Conservation (phyloP, 192 early-diverging fungal genomes). For the Phycomyces nitens region DNA sequence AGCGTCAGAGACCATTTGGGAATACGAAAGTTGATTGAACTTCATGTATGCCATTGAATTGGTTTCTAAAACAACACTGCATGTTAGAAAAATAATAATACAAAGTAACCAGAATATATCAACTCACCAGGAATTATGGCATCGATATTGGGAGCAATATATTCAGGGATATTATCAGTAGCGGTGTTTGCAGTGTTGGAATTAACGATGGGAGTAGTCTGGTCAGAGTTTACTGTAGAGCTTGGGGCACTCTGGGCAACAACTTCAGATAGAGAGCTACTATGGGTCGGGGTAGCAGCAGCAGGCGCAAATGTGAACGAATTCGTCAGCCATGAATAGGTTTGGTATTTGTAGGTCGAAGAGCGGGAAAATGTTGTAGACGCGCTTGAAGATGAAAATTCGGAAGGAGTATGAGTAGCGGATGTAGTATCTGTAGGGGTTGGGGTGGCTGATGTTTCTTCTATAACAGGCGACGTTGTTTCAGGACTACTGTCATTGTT, state of each 20-base stretch:
- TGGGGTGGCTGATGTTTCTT: neutral
- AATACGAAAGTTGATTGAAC: slow-evolving; percentile 25
- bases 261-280: neutral
- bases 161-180: slow-evolving; percentile 4
- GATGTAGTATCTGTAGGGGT: neutral
- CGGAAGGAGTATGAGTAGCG: neutral
- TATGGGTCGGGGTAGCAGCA: neutral
- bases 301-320: slow-evolving; percentile 15
- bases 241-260: neutral
- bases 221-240: neutral
- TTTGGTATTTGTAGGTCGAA: slow-evolving; percentile 22
- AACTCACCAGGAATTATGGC: slow-evolving; percentile 19
- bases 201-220: slow-evolving; percentile 6
- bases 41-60: slow-evolving; percentile 13
- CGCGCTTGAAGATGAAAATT: neutral
- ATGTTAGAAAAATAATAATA: neutral
- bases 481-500: neutral
- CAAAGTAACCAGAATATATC: neutral
- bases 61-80: slow-evolving; percentile 1
- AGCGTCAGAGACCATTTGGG: slow-evolving; percentile 21
- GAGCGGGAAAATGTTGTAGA: slow-evolving; percentile 1
- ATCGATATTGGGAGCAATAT: slow-evolving; percentile 21
- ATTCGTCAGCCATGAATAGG: slow-evolving; percentile 22
- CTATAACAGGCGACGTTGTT: neutral
- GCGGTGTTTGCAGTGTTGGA: neutral